Conservation (phyloP, 2,329 filamentous ascomycete genomes). For the Fusarium sambucinum region DNA sequence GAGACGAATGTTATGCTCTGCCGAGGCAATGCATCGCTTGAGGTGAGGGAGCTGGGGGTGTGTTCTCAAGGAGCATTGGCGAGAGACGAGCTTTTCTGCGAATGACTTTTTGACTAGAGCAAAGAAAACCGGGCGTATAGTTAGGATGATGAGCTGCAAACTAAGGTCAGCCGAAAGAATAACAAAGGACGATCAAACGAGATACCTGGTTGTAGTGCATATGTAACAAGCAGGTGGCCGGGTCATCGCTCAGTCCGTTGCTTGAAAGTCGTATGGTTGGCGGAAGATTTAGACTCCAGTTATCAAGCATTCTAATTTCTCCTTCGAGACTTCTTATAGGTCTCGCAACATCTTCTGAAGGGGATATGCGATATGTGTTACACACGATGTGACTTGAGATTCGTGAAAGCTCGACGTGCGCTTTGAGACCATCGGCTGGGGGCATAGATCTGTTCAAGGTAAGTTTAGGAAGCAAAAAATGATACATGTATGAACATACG, state of each 20-base stretch:
- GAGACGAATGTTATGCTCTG: slow-evolving; percentile 60
- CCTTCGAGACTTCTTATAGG: slow-evolving; percentile 54
- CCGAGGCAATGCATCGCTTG: slow-evolving; percentile 57
- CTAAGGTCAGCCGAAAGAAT: neutral
- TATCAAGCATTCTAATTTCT: slow-evolving; percentile 57
- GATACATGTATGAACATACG: slow-evolving; percentile 52
- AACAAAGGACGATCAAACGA: neutral
- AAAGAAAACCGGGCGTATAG: slow-evolving; percentile 62
- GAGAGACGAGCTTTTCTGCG: slow-evolving; percentile 55
- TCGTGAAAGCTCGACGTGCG: slow-evolving; percentile 60
- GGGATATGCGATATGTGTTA: slow-evolving; percentile 59
- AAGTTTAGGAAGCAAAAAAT: neutral
- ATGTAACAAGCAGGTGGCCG: slow-evolving; percentile 60
- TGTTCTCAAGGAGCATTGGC: slow-evolving; percentile 41
- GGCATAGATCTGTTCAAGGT: slow-evolving; percentile 55
- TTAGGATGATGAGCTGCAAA: slow-evolving; percentile 58
- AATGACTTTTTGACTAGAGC: slow-evolving; percentile 61
- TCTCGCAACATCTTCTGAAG: slow-evolving; percentile 45
- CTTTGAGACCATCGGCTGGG: slow-evolving; percentile 57
- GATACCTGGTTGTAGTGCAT: slow-evolving; percentile 61
- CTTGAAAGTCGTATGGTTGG: slow-evolving; percentile 54
- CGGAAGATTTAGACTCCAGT: slow-evolving; percentile 57
- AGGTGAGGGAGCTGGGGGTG: slow-evolving; percentile 50
- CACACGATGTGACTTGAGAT: slow-evolving; percentile 63
- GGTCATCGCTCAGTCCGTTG: slow-evolving; percentile 54